These are phyloP conservation scores for Torulaspora indica DNA, from an alignment of 805 yeast species.

Conservation along the genomic window DNA sequence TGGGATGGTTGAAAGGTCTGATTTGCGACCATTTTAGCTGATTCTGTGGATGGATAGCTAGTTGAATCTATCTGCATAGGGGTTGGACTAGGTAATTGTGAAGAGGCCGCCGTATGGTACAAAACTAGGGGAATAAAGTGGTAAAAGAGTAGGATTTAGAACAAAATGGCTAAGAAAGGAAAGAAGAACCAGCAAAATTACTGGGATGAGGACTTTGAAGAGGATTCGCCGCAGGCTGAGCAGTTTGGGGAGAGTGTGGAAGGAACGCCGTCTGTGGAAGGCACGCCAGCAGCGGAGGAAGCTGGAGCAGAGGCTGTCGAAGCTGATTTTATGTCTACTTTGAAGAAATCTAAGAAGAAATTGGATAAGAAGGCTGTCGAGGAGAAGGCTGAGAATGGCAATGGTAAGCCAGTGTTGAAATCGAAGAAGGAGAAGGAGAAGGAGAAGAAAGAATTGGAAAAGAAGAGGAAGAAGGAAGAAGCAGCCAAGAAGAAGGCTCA, in stretches of 20 bases:
- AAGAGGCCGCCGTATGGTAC: slow-evolving; percentile 2
- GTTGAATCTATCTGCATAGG: neutral
- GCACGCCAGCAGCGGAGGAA: slow-evolving; percentile 28
- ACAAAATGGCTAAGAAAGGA: slow-evolving; percentile 44
- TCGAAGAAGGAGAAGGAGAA: slow-evolving; percentile 92
- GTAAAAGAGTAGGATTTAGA: neutral
- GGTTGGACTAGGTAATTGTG: neutral
- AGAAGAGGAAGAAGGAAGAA: slow-evolving; percentile 83
- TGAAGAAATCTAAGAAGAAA: slow-evolving; percentile 74
- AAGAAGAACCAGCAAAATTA: slow-evolving; percentile 68
- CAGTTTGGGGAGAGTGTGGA: slow-evolving; percentile 42
- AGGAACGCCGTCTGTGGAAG: slow-evolving; percentile 16
- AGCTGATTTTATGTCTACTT: slow-evolving; percentile 76
- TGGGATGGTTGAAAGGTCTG: neutral
- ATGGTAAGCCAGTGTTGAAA: slow-evolving; percentile 65
- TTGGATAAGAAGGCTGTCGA: slow-evolving; percentile 62
- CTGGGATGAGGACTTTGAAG: slow-evolving; percentile 74
- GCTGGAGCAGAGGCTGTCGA: slow-evolving; percentile 45
- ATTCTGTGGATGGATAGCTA: slow-evolving; percentile 1
- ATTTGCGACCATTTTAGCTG: neutral
- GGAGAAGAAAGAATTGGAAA: slow-evolving; percentile 90
- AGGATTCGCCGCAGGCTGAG: slow-evolving; percentile 48
- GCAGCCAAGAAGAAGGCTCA: slow-evolving; percentile 81
- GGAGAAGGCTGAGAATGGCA: slow-evolving; percentile 45
- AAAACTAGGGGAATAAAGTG: slow-evolving; percentile 12